Percentiles rank a stretch among this genome's conserved stretches.
These are phyloP conservation scores for Penstemon davidsonii DNA, from an alignment of 257 asterid species.

Conservation along the genomic window DNA sequence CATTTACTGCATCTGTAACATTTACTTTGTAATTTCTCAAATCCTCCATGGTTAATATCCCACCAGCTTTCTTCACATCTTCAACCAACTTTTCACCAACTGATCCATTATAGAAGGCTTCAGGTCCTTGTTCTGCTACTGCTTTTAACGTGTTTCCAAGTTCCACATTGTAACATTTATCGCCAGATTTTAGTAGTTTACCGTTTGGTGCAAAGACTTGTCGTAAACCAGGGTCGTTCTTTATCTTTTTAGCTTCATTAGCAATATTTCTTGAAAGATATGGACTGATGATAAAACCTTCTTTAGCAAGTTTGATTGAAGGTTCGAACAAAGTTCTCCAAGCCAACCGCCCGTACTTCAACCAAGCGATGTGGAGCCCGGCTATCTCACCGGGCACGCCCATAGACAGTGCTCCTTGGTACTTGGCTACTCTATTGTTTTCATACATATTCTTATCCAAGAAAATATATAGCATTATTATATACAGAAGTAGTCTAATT, in stretches of 20 bases:
- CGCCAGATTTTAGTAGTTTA: constrained; percentile 61
- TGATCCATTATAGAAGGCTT: constrained; percentile 67
- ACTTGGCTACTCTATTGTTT: constrained; percentile 45
- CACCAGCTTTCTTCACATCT: constrained; percentile 77
- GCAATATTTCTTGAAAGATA: constrained; percentile 49
- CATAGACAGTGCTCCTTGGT: constrained; percentile 64
- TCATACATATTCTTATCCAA: constrained; percentile 74
- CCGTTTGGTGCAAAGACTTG: constrained; percentile 73
- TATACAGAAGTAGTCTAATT: too few relatives aligned
- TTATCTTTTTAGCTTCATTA: constrained; percentile 30
- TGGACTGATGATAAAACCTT: constrained; percentile 69
- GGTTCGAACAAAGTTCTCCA: constrained; percentile 74
- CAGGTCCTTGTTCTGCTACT: constrained; percentile 72
- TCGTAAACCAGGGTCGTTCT: constrained; percentile 61
- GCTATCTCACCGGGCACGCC: constrained; percentile 95
- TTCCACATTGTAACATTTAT: constrained; percentile 69
- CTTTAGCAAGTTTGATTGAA: constrained; percentile 69
- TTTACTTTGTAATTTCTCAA: constrained; percentile 60
- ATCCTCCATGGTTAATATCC: constrained; percentile 81
- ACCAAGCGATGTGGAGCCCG: constrained; percentile 84
- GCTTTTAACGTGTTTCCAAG: constrained; percentile 71
- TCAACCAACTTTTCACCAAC: constrained; percentile 60
- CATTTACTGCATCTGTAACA: constrained; percentile 51
- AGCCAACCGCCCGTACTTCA: constrained; percentile 65
- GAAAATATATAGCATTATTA: not conserved